Evolutionary conservation across 768 basidiomycete genomes (phyloP).

Genomic region (Pholiota conissans): DNA sequence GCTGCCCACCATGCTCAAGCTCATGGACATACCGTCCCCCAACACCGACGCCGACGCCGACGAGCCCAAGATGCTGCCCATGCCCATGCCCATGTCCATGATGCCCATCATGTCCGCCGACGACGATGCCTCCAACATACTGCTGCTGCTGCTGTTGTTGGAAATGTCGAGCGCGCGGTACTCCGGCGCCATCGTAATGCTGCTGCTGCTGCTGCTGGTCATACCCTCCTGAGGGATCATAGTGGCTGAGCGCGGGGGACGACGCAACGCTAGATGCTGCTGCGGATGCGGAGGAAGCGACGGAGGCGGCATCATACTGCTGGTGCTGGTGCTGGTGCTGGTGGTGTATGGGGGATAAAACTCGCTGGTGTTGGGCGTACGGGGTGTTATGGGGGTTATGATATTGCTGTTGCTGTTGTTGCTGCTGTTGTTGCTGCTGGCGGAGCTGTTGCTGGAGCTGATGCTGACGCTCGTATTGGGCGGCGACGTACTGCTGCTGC

Average conservation of each 20-base stretch:
- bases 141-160: not conserved
- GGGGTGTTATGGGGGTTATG: not conserved
- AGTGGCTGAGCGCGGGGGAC: too few relatives aligned
- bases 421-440: not conserved
- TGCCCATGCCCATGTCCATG: conserved; percentile 7
- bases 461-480: not conserved
- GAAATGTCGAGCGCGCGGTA: not conserved
- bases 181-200: not conserved
- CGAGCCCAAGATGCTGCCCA: too few relatives aligned
- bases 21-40: too few relatives aligned
- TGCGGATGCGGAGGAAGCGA: not conserved
- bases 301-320: not conserved
- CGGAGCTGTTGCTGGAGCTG: not conserved
- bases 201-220: conserved; percentile 10
- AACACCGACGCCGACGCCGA: too few relatives aligned
- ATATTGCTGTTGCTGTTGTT: not conserved
- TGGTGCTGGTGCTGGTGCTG: not conserved
- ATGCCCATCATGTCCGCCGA: not conserved
- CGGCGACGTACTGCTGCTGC: not conserved
- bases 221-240: conserved; percentile 4
- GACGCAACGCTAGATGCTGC: too few relatives aligned
- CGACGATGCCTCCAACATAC: not conserved
- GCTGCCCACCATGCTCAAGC: not conserved
- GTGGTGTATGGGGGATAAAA: not conserved
- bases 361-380: not conserved